phyloP scores from a whole-genome alignment of 768 basidiomycete genomes.

The Dioszegia crocea region DNA sequence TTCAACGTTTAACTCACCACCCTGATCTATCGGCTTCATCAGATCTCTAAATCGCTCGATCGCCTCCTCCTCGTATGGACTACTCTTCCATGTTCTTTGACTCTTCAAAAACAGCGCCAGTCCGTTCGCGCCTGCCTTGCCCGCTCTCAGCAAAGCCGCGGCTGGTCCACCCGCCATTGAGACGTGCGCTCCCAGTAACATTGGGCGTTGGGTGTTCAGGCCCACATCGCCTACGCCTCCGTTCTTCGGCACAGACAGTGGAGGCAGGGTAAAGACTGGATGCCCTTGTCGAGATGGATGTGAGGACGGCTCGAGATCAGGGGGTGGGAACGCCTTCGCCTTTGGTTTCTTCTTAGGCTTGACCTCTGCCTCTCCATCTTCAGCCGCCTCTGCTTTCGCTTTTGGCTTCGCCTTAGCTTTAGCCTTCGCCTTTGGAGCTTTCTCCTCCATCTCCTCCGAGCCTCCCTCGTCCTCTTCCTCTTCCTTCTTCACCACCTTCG shows the following conservation, averaged over 20 bases:
- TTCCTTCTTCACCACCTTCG: neutral
- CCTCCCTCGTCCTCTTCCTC: neutral
- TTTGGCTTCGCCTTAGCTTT: slow-evolving; percentile 3
- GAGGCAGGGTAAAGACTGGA: slow-evolving; percentile 25
- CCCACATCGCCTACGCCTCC: slow-evolving; percentile 11
- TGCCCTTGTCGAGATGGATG: slow-evolving; percentile 33
- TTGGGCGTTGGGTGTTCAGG: slow-evolving; percentile 16
- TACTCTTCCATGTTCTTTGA: slow-evolving; percentile 73
- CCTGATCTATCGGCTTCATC: slow-evolving; percentile 53
- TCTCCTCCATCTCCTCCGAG: neutral
- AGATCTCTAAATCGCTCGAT: slow-evolving; percentile 61
- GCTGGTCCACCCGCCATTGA: slow-evolving; percentile 76
- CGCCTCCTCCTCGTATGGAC: slow-evolving; percentile 57
- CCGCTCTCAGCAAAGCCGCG: slow-evolving; percentile 66
- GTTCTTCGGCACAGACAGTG: slow-evolving; percentile 10
- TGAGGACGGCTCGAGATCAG: slow-evolving; percentile 28
- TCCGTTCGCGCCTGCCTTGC: slow-evolving; percentile 69
- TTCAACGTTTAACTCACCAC: slow-evolving; percentile 27
- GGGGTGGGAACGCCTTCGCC: slow-evolving; percentile 33
- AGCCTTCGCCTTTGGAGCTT: slow-evolving; percentile 2
- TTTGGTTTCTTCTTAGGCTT: slow-evolving; percentile 30
- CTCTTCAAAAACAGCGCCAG: slow-evolving; percentile 82
- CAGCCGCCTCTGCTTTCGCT: neutral
- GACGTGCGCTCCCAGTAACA: slow-evolving; percentile 69
- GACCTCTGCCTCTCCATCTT: neutral